phyloP scores from a whole-genome alignment of 768 basidiomycete species.

The Suillus discolor region DNA sequence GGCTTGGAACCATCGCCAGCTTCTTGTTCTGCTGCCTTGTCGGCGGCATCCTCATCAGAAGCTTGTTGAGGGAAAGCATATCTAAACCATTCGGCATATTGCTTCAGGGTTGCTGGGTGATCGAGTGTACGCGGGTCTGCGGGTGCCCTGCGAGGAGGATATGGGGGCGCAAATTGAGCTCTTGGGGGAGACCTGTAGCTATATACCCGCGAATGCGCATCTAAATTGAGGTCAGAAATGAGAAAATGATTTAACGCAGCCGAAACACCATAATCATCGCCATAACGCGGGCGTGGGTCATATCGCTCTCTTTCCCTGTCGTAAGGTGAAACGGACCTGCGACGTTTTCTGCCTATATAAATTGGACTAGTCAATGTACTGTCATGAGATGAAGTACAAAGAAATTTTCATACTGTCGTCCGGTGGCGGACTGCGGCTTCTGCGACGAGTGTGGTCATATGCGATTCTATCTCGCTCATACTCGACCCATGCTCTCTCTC shows the following conservation, averaged over 20 bases:
- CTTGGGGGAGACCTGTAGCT: conserved; percentile 69
- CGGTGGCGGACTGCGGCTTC: conserved; percentile 74
- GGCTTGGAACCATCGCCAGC: conserved; percentile 83
- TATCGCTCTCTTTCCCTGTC: conserved; percentile 84
- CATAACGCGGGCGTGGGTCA: conserved; percentile 81
- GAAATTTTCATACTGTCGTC: conserved; percentile 58
- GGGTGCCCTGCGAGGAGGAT: conserved; percentile 59
- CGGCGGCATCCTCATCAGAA: conserved; percentile 78
- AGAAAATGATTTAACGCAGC: conserved; percentile 4
- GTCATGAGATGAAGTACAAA: conserved; percentile 13
- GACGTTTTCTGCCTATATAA: conserved; percentile 67
- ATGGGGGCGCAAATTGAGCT: conserved; percentile 46
- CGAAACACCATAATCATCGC: conserved; percentile 76
- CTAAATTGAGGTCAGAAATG: conserved; percentile 36
- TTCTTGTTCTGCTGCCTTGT: conserved; percentile 83
- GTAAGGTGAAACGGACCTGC: conserved; percentile 73
- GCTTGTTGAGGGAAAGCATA: conserved; percentile 75
- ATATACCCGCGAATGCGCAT: conserved; percentile 64
- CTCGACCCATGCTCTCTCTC: conserved; percentile 65
- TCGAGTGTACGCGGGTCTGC: conserved; percentile 82
- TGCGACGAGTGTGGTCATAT: conserved; percentile 69
- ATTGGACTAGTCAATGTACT: conserved; percentile 12
- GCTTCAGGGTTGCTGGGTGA: conserved; percentile 79
- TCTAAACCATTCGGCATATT: conserved; percentile 89
- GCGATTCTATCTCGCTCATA: conserved; percentile 71